Percentiles rank a stretch among this genome's conserved stretches.
These are phyloP conservation scores for Chamaecrista fasciculata DNA, from an alignment of 306 rosid species.

Conservation along the genomic window DNA sequence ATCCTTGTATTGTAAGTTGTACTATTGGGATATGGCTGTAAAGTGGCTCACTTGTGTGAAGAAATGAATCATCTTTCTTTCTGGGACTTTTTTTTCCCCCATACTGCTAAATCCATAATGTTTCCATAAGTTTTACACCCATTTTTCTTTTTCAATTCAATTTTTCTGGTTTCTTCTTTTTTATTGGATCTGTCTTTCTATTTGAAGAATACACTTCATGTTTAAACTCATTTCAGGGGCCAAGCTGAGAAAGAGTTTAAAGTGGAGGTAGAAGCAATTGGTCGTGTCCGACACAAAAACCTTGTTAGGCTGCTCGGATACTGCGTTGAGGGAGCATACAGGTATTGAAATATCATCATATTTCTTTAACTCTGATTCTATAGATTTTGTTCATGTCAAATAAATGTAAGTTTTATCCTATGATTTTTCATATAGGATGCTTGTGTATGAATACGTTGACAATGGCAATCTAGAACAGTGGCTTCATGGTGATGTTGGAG, in stretches of 20 bases:
- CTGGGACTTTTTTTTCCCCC: slow-evolving; percentile 23
- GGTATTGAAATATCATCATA: slow-evolving; percentile 47
- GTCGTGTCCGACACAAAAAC: slow-evolving; percentile 95
- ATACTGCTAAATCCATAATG: slow-evolving; percentile 18
- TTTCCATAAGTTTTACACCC: slow-evolving; percentile 1
- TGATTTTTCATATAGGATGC: slow-evolving; percentile 52
- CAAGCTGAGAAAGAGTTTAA: slow-evolving; percentile 98
- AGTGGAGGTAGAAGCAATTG: slow-evolving; percentile 95
- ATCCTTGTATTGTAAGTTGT: slow-evolving; percentile 31
- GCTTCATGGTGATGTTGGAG: slow-evolving; percentile 95
- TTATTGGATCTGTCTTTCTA: slow-evolving; percentile 22
- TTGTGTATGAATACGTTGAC: slow-evolving; percentile 80
- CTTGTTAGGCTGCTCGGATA: slow-evolving; percentile 93
- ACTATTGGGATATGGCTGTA: slow-evolving; percentile 28
- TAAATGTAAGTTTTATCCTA: background rate
- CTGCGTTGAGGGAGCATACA: slow-evolving; percentile 98
- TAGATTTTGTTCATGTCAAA: background rate
- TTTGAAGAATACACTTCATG: slow-evolving; percentile 9
- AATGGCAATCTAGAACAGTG: slow-evolving; percentile 96
- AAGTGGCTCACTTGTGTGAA: slow-evolving; percentile 27
- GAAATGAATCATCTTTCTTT: slow-evolving; percentile 22
- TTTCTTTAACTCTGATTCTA: background rate
- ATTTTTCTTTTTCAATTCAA: background rate
- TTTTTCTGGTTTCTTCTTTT: slow-evolving; percentile 13
- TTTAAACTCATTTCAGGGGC: slow-evolving; percentile 61